These are phyloP conservation scores for Eutrema yunnanense DNA, from an alignment of 345 rosid species.

Conservation along the genomic window DNA sequence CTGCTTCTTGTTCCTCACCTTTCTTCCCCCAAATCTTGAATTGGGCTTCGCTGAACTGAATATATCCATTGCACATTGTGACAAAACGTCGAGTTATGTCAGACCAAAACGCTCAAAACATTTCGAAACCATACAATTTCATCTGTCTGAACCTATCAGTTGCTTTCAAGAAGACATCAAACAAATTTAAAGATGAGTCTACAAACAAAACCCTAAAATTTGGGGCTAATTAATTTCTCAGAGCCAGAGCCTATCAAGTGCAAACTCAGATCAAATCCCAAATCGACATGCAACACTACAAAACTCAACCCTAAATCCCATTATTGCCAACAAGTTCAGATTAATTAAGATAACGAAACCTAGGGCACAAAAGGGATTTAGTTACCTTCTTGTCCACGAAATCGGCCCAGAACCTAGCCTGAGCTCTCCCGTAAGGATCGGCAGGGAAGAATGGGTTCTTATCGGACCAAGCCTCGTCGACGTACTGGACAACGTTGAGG, in stretches of 20 bases:
- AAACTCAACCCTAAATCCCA: not conserved
- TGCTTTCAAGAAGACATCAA: not conserved
- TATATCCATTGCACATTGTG: not conserved
- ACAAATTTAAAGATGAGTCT: not conserved
- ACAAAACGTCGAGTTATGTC: not conserved
- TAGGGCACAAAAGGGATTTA: not conserved
- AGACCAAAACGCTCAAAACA: not conserved
- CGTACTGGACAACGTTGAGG: slow-evolving; percentile 13
- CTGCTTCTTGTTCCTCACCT: slow-evolving; percentile 23
- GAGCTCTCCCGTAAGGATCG: slow-evolving; percentile 25
- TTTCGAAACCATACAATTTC: not conserved
- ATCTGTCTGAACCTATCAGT: too few relatives aligned
- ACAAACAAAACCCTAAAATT: not conserved
- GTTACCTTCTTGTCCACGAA: slow-evolving; percentile 23
- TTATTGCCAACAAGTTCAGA: not conserved
- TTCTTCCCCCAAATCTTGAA: slow-evolving; percentile 14
- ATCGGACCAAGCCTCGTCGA: slow-evolving; percentile 25
- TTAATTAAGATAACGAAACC: not conserved
- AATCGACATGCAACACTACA: not conserved
- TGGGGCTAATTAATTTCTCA: not conserved
- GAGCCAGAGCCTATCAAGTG: too few relatives aligned
- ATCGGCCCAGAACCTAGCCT: slow-evolving; percentile 26
- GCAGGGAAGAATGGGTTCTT: slow-evolving; percentile 28
- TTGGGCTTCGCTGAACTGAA: not conserved
- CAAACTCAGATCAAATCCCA: not conserved